Evolutionary conservation across 2,329 filamentous ascomycete genomes (phyloP), one percentile per base, ranked within the genome.

Genomic region (Pestalotiopsis sp.): DNA sequence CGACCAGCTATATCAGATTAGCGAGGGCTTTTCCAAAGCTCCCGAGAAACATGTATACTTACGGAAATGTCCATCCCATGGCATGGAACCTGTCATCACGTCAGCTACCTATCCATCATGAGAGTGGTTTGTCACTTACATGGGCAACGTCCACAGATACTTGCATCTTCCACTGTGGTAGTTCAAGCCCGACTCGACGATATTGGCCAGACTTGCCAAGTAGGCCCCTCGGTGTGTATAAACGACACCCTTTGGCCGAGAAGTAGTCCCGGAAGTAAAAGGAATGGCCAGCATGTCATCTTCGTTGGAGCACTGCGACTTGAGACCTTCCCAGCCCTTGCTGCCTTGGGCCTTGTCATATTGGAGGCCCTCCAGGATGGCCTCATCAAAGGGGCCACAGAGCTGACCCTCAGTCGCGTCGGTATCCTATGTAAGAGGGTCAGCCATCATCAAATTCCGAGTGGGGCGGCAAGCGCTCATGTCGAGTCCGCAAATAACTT

Each of bases 191-290:
- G 93, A 94, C 79, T 99, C 96, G 68, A 98, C 89, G 0, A 98
- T 84, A 78, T 98, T 98, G 12, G 85, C 95, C 73, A 98, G 77
- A 0, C 94, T 86, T 0, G 94, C 95, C 13, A 99, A 85, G 77
- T 98, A 99, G 7, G 90, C 90, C 3, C 95, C 93, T 61, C 96
- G 88, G 79, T 98, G 93, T 1, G 94, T 98, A 77, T 92, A 98
- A 67, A 97, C 90, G 3, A 98, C 95, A 4, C 96, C 96, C 80
- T 99, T 98, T 1, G 96, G 96, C 38, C 88, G 86, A 0, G 95
- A 94, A 0, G 96, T 98, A 1, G 96, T 98, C 3, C 95, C 95
- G 36, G 92, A 96, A 0, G 96, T 99, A 79, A 98, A 98, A 1
- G 95, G 93, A 67, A 99, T 89, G 3, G 95, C 94, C 70, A 98